Conservation (phyloP, 495 filamentous ascomycete species). For the Bacidia rubella region DNA sequence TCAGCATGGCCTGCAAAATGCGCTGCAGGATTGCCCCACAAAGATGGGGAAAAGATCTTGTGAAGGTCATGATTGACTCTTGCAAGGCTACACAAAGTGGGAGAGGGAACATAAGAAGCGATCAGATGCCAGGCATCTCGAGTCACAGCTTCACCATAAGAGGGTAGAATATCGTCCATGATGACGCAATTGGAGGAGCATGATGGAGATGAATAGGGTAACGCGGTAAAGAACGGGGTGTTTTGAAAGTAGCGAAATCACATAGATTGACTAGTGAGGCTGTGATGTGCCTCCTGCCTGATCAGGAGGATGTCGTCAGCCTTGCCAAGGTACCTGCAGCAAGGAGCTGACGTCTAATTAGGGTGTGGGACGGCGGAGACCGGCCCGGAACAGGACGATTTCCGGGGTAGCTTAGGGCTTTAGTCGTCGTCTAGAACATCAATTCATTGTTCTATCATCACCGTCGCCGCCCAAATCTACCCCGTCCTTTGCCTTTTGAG, state of each 20-base stretch:
- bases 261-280: too few relatives aligned
- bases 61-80: constrained; percentile 48
- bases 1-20: constrained; percentile 34
- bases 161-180: constrained; percentile 45
- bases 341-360: too few relatives aligned
- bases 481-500: constrained; percentile 27
- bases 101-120: constrained; percentile 44
- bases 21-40: constrained; percentile 55
- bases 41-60: constrained; percentile 42
- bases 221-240: too few relatives aligned
- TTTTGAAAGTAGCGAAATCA: too few relatives aligned
- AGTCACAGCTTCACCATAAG: constrained; percentile 44
- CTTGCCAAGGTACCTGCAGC: too few relatives aligned
- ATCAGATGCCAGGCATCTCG: constrained; percentile 49
- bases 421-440: too few relatives aligned
- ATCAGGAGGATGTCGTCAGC: too few relatives aligned
- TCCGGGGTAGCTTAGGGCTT: too few relatives aligned
- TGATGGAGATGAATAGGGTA: too few relatives aligned
- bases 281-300: too few relatives aligned
- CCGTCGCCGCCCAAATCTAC: constrained; percentile 33
- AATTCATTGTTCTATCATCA: constrained; percentile 17
- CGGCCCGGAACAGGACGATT: too few relatives aligned
- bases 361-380: too few relatives aligned
- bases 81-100: constrained; percentile 44
- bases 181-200: not conserved